phyloP scores from a whole-genome alignment of 106 monocot genomes.

The Phalaenopsis aphrodite region DNA sequence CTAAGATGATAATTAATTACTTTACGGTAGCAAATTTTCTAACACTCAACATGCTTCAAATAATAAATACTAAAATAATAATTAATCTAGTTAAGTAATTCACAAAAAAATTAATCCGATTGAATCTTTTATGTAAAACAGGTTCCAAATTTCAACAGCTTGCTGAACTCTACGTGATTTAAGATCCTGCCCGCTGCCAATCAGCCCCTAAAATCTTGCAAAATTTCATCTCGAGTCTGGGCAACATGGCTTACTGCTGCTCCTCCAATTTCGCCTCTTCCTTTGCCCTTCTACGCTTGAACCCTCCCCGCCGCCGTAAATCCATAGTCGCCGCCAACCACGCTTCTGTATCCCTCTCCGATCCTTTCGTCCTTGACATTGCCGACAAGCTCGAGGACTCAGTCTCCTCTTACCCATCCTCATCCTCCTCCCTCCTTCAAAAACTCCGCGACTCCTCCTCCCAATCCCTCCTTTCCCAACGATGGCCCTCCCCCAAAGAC shows the following conservation, averaged over 20 bases:
- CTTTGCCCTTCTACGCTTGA: constrained; percentile 4
- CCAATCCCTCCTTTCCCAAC: constrained; percentile 54
- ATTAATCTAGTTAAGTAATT: too few relatives aligned
- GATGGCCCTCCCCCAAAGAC: constrained; percentile 61
- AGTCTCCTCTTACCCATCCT: constrained; percentile 23
- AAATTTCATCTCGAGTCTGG: not conserved
- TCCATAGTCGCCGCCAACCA: not conserved
- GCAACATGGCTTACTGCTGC: not conserved
- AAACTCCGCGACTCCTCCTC: constrained; percentile 47
- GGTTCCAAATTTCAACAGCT: too few relatives aligned
- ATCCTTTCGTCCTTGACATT: constrained; percentile 66
- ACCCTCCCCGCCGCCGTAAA: constrained; percentile 10
- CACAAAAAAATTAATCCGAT: too few relatives aligned
- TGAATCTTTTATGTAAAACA: too few relatives aligned
- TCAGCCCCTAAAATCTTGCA: too few relatives aligned
- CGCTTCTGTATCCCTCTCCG: constrained; percentile 37
- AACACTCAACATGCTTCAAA: too few relatives aligned
- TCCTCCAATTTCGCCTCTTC: not conserved
- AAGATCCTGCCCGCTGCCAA: too few relatives aligned
- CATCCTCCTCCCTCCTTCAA: constrained; percentile 29
- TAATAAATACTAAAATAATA: too few relatives aligned
- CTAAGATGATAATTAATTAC: too few relatives aligned
- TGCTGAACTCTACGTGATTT: too few relatives aligned
- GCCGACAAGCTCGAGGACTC: constrained; percentile 92
- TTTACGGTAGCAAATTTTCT: too few relatives aligned